A percentile compares a stretch with the other conserved stretches of the same genome.
phyloP scores from a whole-genome alignment of 176 grass and related monocot species.

The Musa acuminata region DNA sequence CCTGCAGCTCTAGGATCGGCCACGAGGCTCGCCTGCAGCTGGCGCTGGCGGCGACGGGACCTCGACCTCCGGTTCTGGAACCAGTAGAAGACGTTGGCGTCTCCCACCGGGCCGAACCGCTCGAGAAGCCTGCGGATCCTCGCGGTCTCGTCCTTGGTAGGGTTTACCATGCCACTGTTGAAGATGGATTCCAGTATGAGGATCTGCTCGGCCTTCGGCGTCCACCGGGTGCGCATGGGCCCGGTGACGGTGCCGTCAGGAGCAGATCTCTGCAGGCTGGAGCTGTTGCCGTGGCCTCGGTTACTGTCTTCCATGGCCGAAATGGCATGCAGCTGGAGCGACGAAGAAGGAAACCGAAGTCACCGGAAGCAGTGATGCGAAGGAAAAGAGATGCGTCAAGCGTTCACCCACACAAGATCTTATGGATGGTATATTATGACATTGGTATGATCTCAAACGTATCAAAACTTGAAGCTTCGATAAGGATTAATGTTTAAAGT shows the following conservation, averaged over 20 bases:
- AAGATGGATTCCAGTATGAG: slow-evolving; percentile 96
- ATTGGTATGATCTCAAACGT: too few species aligned
- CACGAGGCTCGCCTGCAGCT: slow-evolving; percentile 74
- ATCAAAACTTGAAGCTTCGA: too few species aligned
- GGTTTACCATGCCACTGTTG: slow-evolving; percentile 95
- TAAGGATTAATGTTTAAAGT: not conserved
- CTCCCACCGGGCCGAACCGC: slow-evolving; percentile 65
- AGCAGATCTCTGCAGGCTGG: slow-evolving; percentile 25
- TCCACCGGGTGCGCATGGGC: slow-evolving; percentile 76
- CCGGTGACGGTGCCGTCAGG: slow-evolving; percentile 18
- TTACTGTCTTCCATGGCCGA: not conserved
- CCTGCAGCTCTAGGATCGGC: not conserved
- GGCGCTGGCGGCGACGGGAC: slow-evolving; percentile 74
- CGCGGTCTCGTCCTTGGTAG: slow-evolving; percentile 85
- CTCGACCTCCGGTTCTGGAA: slow-evolving; percentile 86
- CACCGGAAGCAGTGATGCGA: too few species aligned
- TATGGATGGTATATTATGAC: too few species aligned
- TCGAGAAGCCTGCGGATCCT: slow-evolving; percentile 87
- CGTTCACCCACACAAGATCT: too few species aligned
- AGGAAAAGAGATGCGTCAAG: too few species aligned
- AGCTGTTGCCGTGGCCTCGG: not conserved
- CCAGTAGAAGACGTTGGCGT: slow-evolving; percentile 97
- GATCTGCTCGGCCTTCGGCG: slow-evolving; percentile 91
- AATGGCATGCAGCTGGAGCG: not conserved
- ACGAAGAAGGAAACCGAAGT: not conserved